Percentiles rank a stretch among this genome's conserved stretches.
These are phyloP conservation scores for Drechslerella stenobrocha DNA, from an alignment of 2,329 filamentous ascomycete genomes.

Conservation along the genomic window DNA sequence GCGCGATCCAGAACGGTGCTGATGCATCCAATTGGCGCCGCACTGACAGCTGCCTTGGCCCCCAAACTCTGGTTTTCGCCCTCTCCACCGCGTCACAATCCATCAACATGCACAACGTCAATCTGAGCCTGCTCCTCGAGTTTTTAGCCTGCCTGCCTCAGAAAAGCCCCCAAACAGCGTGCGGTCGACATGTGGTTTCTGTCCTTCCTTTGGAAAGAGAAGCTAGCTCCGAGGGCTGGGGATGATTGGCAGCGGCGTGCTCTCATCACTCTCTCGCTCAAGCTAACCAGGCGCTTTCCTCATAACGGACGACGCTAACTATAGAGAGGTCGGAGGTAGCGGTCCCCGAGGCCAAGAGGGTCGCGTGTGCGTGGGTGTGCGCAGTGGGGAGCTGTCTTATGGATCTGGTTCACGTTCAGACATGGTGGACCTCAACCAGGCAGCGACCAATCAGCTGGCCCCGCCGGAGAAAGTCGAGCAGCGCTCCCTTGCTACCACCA, in stretches of 20 bases:
- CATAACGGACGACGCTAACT: too few species aligned
- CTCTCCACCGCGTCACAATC: background rate
- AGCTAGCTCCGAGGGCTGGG: background rate
- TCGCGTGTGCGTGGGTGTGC: background rate
- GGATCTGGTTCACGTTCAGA: too few species aligned
- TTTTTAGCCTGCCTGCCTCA: too few species aligned
- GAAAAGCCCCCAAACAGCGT: too few species aligned
- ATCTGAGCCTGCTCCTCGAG: too few species aligned
- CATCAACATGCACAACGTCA: background rate
- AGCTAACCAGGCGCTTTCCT: too few species aligned
- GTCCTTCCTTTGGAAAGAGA: background rate
- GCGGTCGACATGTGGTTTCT: too few species aligned
- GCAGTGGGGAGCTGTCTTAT: conserved; percentile 44
- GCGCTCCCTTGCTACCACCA: background rate
- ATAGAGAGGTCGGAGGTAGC: too few species aligned
- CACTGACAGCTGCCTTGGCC: background rate
- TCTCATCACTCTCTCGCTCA: background rate
- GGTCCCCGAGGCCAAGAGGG: conserved; percentile 11
- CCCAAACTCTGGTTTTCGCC: background rate
- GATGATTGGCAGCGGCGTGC: background rate
- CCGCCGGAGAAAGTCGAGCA: too few species aligned
- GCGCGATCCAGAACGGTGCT: background rate
- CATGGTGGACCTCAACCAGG: too few species aligned
- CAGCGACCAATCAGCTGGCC: too few species aligned
- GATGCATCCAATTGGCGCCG: conserved; percentile 1